phyloP scores from a whole-genome alignment of 345 rosid species.

The Laguncularia racemosa region DNA sequence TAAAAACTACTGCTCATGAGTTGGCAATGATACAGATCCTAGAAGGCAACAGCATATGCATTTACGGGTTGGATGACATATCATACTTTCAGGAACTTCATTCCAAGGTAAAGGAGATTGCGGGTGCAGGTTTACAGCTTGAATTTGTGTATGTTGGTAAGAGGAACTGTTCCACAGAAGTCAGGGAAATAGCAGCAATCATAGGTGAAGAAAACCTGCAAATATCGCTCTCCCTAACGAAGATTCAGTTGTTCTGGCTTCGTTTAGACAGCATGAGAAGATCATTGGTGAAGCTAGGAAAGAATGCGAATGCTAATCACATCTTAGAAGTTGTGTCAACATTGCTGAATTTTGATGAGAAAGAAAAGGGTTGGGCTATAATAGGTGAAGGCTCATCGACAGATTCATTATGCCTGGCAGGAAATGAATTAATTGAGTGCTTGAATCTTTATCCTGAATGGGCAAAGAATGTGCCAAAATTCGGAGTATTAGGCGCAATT shows the following conservation, averaged over 20 bases:
- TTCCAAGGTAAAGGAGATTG: conserved; percentile 24
- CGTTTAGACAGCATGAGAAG: conserved; percentile 58
- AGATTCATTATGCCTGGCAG: conserved; percentile 27
- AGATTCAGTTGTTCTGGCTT: conserved; percentile 54
- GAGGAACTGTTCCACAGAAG: conserved; percentile 21
- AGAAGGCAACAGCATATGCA: conserved; percentile 48
- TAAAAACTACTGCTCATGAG: background rate
- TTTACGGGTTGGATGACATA: conserved; percentile 45
- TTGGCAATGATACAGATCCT: conserved; percentile 38
- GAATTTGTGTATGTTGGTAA: conserved; percentile 48
- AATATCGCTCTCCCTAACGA: conserved; percentile 24
- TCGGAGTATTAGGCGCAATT: conserved; percentile 46
- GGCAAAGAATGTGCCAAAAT: conserved; percentile 36
- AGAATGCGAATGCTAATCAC: conserved; percentile 25
- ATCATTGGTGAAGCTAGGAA: conserved; percentile 31
- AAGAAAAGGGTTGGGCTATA: conserved; percentile 50
- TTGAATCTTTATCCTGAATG: conserved; percentile 35
- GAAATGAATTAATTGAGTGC: conserved; percentile 28
- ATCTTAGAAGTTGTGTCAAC: conserved; percentile 32
- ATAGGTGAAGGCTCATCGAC: conserved; percentile 39
- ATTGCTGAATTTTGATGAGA: conserved; percentile 33
- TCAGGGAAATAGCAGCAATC: conserved; percentile 13
- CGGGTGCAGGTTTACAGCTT: conserved; percentile 33
- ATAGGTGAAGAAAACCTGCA: conserved; percentile 25
- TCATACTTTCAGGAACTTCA: conserved; percentile 46